A percentile compares a stretch with the other conserved stretches of the same genome.
phyloP scores from a whole-genome alignment of 2,329 filamentous ascomycete species.

The Davidsoniella australis region DNA sequence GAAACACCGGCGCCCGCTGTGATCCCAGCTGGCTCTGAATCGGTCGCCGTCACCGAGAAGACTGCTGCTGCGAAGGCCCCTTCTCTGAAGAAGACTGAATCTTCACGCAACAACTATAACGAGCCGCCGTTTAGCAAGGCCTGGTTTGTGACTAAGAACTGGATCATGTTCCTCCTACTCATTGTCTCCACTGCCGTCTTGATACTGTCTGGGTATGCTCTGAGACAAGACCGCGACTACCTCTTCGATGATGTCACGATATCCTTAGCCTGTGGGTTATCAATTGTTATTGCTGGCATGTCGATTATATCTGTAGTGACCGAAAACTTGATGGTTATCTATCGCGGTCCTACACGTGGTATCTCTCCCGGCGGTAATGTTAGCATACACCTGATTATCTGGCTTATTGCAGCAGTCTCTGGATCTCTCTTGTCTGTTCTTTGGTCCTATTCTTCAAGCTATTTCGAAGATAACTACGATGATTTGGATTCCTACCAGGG shows the following conservation, averaged over 20 bases:
- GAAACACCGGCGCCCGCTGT: no score
- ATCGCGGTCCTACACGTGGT: slow-evolving; percentile 2
- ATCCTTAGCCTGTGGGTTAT: background rate
- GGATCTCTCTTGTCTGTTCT: background rate
- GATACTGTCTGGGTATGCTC: background rate
- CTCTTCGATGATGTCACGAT: background rate
- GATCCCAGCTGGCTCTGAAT: no score
- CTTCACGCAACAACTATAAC: no score
- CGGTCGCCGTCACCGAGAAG: no score
- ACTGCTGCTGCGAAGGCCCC: no score
- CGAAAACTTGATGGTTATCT: background rate
- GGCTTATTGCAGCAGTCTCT: slow-evolving; percentile 7
- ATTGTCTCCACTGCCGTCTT: slow-evolving; percentile 1
- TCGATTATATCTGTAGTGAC: background rate
- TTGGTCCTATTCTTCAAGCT: background rate
- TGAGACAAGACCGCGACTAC: background rate
- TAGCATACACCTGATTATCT: slow-evolving; percentile 15
- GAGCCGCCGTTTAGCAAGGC: background rate
- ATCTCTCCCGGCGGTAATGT: slow-evolving; percentile 14
- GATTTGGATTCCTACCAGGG: background rate
- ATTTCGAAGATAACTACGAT: background rate
- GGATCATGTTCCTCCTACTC: background rate
- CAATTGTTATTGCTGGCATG: background rate
- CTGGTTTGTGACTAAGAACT: slow-evolving; percentile 3
- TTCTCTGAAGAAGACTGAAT: no score